A percentile compares a stretch with the other conserved stretches of the same genome.
phyloP scores from a whole-genome alignment of 306 rosid genomes.

The Trichosanthes cucumerina region DNA sequence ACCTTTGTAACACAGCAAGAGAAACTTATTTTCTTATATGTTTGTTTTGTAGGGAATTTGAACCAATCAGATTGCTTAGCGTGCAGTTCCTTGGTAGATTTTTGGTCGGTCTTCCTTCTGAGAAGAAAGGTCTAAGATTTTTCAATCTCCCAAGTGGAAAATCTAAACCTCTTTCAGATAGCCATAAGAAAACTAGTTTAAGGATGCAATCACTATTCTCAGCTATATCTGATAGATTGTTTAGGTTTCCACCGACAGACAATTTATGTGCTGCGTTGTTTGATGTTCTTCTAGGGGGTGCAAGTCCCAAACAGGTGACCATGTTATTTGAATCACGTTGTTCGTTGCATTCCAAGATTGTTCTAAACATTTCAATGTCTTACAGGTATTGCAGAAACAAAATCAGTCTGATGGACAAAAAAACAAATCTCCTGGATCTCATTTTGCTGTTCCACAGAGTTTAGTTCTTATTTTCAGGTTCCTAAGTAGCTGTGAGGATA shows the following conservation, averaged over 20 bases:
- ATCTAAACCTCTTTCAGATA: conserved; percentile 51
- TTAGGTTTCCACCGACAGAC: conserved; percentile 85
- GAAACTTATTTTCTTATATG: background rate
- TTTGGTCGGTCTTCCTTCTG: conserved; percentile 81
- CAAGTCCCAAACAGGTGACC: conserved; percentile 96
- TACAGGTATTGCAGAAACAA: conserved; percentile 82
- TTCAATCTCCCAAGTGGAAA: conserved; percentile 69
- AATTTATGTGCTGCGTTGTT: conserved; percentile 82
- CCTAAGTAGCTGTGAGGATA: conserved; percentile 68
- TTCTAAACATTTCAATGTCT: conserved; percentile 6
- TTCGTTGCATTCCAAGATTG: background rate
- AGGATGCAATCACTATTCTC: conserved; percentile 67
- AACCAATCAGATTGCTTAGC: conserved; percentile 87
- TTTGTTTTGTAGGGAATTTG: conserved; percentile 51
- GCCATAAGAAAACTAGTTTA: conserved; percentile 38
- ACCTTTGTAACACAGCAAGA: background rate
- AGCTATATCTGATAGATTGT: conserved; percentile 77
- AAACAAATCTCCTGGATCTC: conserved; percentile 59
- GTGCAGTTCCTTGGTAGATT: conserved; percentile 91
- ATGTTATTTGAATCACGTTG: background rate
- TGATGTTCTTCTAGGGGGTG: conserved; percentile 99
- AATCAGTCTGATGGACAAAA: conserved; percentile 56
- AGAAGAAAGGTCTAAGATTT: conserved; percentile 87
- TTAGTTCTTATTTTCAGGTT: conserved; percentile 75
- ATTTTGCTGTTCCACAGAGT: conserved; percentile 85